Conservation (phyloP, 768 basidiomycete species). For the Mycena kentingensis region DNA sequence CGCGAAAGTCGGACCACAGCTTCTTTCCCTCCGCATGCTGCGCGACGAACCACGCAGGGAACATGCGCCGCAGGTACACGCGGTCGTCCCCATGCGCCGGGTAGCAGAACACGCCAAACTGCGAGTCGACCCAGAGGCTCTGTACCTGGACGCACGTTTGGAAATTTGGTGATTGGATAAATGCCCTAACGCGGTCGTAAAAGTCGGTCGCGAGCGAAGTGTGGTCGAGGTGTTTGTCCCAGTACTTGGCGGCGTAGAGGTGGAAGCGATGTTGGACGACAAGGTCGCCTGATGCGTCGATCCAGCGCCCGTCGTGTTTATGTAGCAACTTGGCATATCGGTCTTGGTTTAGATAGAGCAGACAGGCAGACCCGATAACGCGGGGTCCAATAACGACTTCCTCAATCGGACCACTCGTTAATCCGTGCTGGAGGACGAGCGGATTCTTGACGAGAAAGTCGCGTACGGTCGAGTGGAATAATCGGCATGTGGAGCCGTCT, state of each 20-base stretch:
- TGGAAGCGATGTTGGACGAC: slow-evolving; percentile 30
- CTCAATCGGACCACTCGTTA: not conserved
- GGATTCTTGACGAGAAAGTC: slow-evolving; percentile 27
- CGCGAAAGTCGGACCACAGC: slow-evolving; percentile 26
- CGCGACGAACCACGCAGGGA: slow-evolving; percentile 31
- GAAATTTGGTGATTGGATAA: slow-evolving; percentile 32
- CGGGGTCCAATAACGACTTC: slow-evolving; percentile 19
- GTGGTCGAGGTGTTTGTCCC: slow-evolving; percentile 34
- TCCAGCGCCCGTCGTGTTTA: slow-evolving; percentile 23
- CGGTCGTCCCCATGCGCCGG: not conserved
- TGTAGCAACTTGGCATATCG: slow-evolving; percentile 24
- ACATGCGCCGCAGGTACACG: slow-evolving; percentile 17
- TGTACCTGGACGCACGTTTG: slow-evolving; percentile 34
- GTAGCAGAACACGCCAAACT: slow-evolving; percentile 27
- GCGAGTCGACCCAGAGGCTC: slow-evolving; percentile 32
- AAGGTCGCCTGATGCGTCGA: slow-evolving; percentile 23
- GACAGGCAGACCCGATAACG: slow-evolving; percentile 27
- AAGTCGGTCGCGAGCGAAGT: slow-evolving; percentile 1
- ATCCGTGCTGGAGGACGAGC: slow-evolving; percentile 12
- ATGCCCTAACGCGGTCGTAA: slow-evolving; percentile 16
- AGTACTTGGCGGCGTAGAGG: slow-evolving; percentile 34
- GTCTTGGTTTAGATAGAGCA: slow-evolving; percentile 28
- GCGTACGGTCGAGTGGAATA: slow-evolving; percentile 31
- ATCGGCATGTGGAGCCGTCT: slow-evolving; percentile 24
- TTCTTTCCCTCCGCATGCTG: not conserved